Evolutionary conservation across 352 stramenopile genomes (phyloP), one percentile per base, ranked within the genome.

Genomic region (Thalassiosira hispida): DNA sequence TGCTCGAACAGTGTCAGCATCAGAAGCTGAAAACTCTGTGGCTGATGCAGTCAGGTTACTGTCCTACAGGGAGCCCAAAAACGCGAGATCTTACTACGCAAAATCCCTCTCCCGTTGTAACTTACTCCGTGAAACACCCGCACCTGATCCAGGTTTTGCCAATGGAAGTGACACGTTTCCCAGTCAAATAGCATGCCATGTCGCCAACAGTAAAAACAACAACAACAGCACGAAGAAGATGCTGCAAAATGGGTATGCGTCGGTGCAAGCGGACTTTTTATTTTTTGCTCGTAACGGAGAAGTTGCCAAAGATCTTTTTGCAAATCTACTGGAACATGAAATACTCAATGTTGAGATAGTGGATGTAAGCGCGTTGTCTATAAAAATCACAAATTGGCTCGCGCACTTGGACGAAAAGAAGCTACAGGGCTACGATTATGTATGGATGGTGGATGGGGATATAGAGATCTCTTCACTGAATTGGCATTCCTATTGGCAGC

Each of bases 391-490:
- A 35, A 57, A 56, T 47, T 69, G 60, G 60, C 63, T 69, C 16
- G 5, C 5, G 2, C 8, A 33, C 7, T 60, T 16, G 11, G 33
- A 25, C 20, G 35, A 53, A 18, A 35, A 11, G 6, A 22, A 6
- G 42, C 42, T 69, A 9, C 2, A 14, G 1, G 33, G 60, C 14
- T 69, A 69, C n/a, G 60, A 69, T 57, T 69, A 69, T 40, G 60
- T 69, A 14, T 69, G 60, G 60, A 29, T 69, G 7, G 29, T 69
- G 11, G 60, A 69, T 38, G 60, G 60, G 3, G 60, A 69, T 18
- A 59, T 57, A 4, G 2, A 3, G 16, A 9, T 69, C 6, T 2
- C 2, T 14, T 69, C 60, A 14, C 8, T 69, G 2, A 69, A 69
- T 47, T 69, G 60, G 60, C 6, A 62, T 33, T 7, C 27, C 3